Percentiles rank a stretch among this genome's conserved stretches.
These are phyloP conservation scores for Acmispon strigosus DNA, from an alignment of 306 rosid genomes.

Conservation along the genomic window DNA sequence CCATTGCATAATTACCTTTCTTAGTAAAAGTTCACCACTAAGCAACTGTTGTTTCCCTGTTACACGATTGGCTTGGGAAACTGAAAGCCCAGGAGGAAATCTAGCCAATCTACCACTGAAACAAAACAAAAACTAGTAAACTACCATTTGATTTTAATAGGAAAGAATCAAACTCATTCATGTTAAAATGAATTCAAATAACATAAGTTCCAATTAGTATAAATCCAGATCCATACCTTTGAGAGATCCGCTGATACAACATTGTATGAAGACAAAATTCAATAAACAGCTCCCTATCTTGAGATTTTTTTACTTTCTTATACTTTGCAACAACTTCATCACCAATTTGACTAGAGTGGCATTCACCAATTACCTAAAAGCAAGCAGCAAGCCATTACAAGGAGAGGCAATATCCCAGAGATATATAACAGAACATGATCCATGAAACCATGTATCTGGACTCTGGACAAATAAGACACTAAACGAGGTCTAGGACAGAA, in stretches of 20 bases:
- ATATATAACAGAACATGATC: slow-evolving; percentile 13
- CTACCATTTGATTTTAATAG: slow-evolving; percentile 15
- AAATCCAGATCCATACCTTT: slow-evolving; percentile 46
- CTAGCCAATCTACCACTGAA: slow-evolving; percentile 60
- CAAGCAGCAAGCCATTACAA: slow-evolving; percentile 25
- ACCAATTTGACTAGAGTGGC: slow-evolving; percentile 54
- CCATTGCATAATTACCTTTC: slow-evolving; percentile 52
- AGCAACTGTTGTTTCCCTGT: slow-evolving; percentile 64
- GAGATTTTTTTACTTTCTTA: slow-evolving; percentile 40
- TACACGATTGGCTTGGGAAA: slow-evolving; percentile 67
- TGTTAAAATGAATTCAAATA: slow-evolving; percentile 16
- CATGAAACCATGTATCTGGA: background rate
- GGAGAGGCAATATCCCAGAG: slow-evolving; percentile 2
- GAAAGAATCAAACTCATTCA: background rate
- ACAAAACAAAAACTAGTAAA: slow-evolving; percentile 15
- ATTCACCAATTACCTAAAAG: slow-evolving; percentile 79
- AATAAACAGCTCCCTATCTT: slow-evolving; percentile 60
- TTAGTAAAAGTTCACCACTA: slow-evolving; percentile 42
- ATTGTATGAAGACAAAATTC: slow-evolving; percentile 85
- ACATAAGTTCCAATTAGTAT: slow-evolving; percentile 16
- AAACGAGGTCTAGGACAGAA: slow-evolving; percentile 7
- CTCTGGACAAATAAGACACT: background rate
- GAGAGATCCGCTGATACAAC: slow-evolving; percentile 73
- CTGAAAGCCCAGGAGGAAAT: slow-evolving; percentile 77
- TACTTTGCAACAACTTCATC: slow-evolving; percentile 69